These are phyloP conservation scores for Ochetophila trinervis DNA, from an alignment of 306 rosid genomes.

Conservation along the genomic window DNA sequence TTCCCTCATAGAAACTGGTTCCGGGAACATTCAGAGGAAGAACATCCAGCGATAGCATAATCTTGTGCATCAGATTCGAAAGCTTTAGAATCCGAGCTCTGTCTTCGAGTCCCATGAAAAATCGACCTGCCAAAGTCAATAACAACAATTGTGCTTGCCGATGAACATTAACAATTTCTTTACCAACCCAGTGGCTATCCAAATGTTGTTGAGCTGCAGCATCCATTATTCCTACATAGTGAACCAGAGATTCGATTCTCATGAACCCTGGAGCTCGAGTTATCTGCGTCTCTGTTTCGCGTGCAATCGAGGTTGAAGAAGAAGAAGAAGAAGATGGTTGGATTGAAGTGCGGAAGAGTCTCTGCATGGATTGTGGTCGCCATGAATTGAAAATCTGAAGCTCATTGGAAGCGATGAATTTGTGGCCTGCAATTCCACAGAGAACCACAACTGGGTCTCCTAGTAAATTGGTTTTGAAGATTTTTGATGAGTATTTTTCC, in stretches of 20 bases:
- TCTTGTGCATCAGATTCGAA: not conserved
- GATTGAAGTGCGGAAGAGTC: slow-evolving; percentile 3
- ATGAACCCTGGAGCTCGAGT: slow-evolving; percentile 8
- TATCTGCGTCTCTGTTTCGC: not conserved
- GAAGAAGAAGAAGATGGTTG: not conserved
- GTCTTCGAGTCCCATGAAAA: slow-evolving; percentile 10
- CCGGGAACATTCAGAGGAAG: slow-evolving; percentile 7
- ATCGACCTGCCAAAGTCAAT: not conserved
- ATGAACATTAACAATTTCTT: slow-evolving; percentile 3
- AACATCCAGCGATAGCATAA: not conserved
- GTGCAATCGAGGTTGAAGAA: not conserved
- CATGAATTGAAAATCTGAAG: not conserved
- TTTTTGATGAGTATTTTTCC: slow-evolving; percentile 9
- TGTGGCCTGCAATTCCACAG: slow-evolving; percentile 9
- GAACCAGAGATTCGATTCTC: slow-evolving; percentile 2
- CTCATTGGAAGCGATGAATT: slow-evolving; percentile 17
- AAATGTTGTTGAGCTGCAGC: slow-evolving; percentile 9
- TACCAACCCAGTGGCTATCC: slow-evolving; percentile 2
- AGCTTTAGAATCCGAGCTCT: not conserved
- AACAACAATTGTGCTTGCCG: slow-evolving; percentile 1
- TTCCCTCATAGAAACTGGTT: not conserved
- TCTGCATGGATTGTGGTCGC: slow-evolving; percentile 15
- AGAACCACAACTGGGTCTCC: slow-evolving; percentile 9
- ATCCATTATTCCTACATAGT: slow-evolving; percentile 10
- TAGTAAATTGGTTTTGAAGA: slow-evolving; percentile 20